Percentiles rank a stretch among this genome's conserved stretches.
Evolutionary conservation across 352 stramenopile genomes (phyloP).

Genomic region (Phytophthora cryptogea): DNA sequence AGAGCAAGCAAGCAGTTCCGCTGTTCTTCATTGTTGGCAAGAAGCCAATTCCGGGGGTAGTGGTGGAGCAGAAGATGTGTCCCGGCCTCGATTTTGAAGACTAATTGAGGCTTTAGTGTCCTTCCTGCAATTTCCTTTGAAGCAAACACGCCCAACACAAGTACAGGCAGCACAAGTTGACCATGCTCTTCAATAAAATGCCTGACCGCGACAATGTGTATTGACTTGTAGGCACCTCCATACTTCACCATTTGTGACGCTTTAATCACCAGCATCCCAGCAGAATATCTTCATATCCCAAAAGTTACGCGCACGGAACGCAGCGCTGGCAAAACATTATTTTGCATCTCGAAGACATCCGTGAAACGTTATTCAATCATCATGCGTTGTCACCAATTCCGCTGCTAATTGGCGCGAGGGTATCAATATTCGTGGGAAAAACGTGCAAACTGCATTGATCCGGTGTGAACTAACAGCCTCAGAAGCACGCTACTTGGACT

Average conservation of each 20-base stretch:
- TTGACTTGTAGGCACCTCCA: too few relatives aligned
- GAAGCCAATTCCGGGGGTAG: slow-evolving; percentile 31
- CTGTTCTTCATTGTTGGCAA: slow-evolving; percentile 37
- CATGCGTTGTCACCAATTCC: slow-evolving; percentile 13
- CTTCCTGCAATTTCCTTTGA: background rate
- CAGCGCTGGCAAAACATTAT: background rate
- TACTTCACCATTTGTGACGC: too few relatives aligned
- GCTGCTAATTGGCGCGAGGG: slow-evolving; percentile 14
- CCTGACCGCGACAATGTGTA: too few relatives aligned
- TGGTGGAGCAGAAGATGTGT: slow-evolving; percentile 33
- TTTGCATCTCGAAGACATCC: slow-evolving; percentile 10
- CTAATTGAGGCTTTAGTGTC: background rate
- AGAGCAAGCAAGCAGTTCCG: slow-evolving; percentile 20
- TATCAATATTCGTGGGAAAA: slow-evolving; percentile 4
- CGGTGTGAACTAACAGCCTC: background rate
- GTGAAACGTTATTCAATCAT: slow-evolving; percentile 18
- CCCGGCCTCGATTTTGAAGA: slow-evolving; percentile 26
- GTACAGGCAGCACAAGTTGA: too few relatives aligned
- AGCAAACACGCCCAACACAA: background rate
- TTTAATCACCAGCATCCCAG: too few relatives aligned
- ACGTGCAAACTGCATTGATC: slow-evolving; percentile 6
- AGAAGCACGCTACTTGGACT: background rate
- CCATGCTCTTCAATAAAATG: too few relatives aligned
- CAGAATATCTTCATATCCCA: background rate
- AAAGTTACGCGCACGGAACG: background rate